Percentiles rank a stretch among this genome's conserved stretches.
phyloP scores from a whole-genome alignment of 164 flowering plant genomes.

The Paratinospora sagittata region DNA sequence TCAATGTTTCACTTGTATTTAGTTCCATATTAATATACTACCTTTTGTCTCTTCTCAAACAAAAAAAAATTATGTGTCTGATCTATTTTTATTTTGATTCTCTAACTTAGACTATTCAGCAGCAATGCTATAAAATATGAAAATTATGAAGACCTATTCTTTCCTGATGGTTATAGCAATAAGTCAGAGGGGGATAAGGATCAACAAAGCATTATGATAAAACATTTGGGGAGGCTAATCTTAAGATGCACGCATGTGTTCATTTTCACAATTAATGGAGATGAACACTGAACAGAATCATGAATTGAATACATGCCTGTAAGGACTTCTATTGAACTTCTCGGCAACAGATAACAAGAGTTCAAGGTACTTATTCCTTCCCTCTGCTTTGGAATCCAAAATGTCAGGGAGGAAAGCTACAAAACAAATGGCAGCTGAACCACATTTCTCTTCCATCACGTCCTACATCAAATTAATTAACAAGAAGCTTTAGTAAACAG shows the following conservation, averaged over 20 bases:
- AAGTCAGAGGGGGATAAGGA: too few species aligned
- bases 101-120: too few species aligned
- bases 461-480: slow-evolving; percentile 40
- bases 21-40: too few species aligned
- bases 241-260: background rate
- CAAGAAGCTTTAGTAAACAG: background rate
- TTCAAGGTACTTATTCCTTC: slow-evolving; percentile 82
- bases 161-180: too few species aligned
- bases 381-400: slow-evolving; percentile 94
- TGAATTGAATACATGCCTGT: slow-evolving; percentile 48
- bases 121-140: too few species aligned
- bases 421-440: slow-evolving; percentile 91
- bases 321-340: slow-evolving; percentile 81
- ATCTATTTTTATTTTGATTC: background rate
- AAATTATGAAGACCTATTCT: too few species aligned
- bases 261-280: background rate
- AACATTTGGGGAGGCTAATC: too few species aligned
- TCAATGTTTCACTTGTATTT: too few species aligned
- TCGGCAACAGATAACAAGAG: slow-evolving; percentile 69
- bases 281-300: background rate
- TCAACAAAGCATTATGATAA: too few species aligned
- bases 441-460: slow-evolving; percentile 90
- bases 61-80: too few species aligned
- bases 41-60: too few species aligned
- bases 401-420: slow-evolving; percentile 93